Evolutionary conservation across 2,329 filamentous ascomycete species (phyloP).

Genomic region (Trichoderma breve): DNA sequence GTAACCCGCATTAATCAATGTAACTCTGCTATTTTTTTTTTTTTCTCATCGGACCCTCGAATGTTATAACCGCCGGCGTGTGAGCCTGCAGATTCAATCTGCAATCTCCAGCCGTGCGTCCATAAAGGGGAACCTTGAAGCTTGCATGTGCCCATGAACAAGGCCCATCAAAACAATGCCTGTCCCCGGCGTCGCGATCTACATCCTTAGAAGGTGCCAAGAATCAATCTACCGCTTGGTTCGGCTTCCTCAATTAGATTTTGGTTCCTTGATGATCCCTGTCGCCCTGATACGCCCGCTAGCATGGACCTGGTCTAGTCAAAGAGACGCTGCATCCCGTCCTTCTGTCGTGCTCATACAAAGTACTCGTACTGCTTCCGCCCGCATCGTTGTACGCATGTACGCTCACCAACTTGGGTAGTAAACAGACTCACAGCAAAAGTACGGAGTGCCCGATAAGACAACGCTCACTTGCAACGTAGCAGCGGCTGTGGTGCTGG

Average conservation of each 20-base stretch:
- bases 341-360: background rate
- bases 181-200: background rate
- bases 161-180: background rate
- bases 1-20: background rate
- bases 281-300: background rate
- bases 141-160: background rate
- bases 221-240: background rate
- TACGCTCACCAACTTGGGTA: background rate
- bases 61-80: background rate
- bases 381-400: background rate
- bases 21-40: background rate
- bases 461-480: background rate
- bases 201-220: background rate
- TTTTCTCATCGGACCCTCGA: background rate
- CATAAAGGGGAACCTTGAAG: constrained; percentile 4
- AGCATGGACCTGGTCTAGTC: background rate
- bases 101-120: background rate
- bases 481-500: background rate
- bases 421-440: background rate
- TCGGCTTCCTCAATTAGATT: constrained; percentile 12
- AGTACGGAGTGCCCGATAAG: background rate
- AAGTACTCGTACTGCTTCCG: too few relatives aligned
- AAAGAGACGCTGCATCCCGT: background rate
- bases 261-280: background rate
- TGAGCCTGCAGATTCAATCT: background rate